Evolutionary conservation across 306 rosid genomes (phyloP).

Genomic region (Sicyos edulis): DNA sequence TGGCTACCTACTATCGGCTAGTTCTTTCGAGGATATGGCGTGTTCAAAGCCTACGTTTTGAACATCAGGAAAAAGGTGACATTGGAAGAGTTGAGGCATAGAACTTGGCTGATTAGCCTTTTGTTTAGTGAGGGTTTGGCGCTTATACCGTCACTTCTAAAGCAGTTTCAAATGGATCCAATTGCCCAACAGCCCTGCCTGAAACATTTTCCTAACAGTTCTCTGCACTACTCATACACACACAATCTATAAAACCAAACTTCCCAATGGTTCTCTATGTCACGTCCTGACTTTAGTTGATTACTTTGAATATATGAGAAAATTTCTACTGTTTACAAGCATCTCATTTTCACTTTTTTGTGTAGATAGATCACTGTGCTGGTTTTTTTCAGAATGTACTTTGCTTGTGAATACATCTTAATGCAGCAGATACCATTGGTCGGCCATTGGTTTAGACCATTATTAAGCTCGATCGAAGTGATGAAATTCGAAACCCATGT

Average conservation of each 20-base stretch:
- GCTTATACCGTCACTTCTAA: not conserved
- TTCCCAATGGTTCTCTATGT: not conserved
- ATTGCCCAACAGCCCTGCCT: not conserved
- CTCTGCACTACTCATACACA: not conserved
- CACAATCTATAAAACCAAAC: not conserved
- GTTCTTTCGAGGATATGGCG: not conserved
- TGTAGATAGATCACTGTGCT: slow-evolving; percentile 4
- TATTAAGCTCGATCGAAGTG: slow-evolving; percentile 1
- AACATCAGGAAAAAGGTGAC: not conserved
- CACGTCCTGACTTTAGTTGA: slow-evolving; percentile 5
- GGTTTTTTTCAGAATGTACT: slow-evolving; percentile 1
- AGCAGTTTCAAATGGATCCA: slow-evolving; percentile 6
- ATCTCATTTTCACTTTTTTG: not conserved
- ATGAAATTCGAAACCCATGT: not conserved
- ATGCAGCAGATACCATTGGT: not conserved
- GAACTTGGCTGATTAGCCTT: not conserved
- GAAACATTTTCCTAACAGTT: not conserved
- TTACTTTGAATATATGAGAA: not conserved
- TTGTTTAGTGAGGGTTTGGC: not conserved
- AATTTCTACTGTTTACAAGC: not conserved
- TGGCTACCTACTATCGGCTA: not conserved
- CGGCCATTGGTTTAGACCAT: not conserved
- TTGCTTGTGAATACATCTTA: no score
- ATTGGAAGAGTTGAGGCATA: not conserved
- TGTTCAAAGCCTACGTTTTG: not conserved